Conservation (phyloP, 2,329 filamentous ascomycete genomes). For the Penicillium capsulatum region DNA sequence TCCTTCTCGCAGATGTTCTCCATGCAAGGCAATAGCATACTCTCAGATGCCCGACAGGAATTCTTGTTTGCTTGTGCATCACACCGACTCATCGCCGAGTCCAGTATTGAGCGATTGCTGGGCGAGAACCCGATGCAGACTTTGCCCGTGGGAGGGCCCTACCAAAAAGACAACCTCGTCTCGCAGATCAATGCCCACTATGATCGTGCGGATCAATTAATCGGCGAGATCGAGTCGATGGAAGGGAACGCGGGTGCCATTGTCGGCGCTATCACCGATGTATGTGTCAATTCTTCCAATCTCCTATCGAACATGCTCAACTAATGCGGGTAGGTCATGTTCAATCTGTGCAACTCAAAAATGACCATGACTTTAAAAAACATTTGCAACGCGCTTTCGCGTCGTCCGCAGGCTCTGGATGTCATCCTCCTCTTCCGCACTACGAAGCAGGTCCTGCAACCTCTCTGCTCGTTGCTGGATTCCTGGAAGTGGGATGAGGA, state of each 20-base stretch:
- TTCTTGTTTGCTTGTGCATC: constrained; percentile 89
- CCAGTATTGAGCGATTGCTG: constrained; percentile 72
- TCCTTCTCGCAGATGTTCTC: constrained; percentile 62
- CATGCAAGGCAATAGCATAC: constrained; percentile 54
- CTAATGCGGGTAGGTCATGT: constrained; percentile 42
- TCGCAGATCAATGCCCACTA: constrained; percentile 72
- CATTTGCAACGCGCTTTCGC: constrained; percentile 56
- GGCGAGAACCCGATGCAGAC: constrained; percentile 81
- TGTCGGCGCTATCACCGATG: constrained; percentile 70
- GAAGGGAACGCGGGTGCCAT: constrained; percentile 89
- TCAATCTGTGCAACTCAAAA: constrained; percentile 55
- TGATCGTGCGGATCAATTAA: constrained; percentile 68
- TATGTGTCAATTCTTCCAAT: constrained; percentile 32
- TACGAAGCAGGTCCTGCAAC: constrained; percentile 53
- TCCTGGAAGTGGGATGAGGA: constrained; percentile 64
- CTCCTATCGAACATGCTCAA: neutral
- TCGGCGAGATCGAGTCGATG: constrained; percentile 80
- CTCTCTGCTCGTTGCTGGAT: constrained; percentile 56
- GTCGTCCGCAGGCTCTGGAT: constrained; percentile 54
- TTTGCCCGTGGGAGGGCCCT: constrained; percentile 68
- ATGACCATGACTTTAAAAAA: constrained; percentile 61
- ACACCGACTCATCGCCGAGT: constrained; percentile 75
- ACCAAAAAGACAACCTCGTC: constrained; percentile 72
- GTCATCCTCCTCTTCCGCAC: constrained; percentile 59
- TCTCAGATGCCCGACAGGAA: constrained; percentile 68